These are phyloP conservation scores for Medakamo hakoo DNA, from an alignment of 139 green algal genomes.

Conservation along the genomic window DNA sequence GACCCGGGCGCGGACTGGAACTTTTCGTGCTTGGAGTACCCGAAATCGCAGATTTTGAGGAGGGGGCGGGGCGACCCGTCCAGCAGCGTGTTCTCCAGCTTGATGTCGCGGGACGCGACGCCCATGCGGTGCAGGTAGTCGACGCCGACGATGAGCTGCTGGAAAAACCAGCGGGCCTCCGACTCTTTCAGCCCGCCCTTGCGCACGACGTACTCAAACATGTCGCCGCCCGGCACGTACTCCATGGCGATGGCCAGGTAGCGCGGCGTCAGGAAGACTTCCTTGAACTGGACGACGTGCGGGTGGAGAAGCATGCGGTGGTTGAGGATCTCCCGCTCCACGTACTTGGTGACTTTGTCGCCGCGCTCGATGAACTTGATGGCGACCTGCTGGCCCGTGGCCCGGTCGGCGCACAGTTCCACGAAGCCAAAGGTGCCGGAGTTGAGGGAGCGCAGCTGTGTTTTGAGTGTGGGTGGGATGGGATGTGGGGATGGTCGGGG, in stretches of 20 bases:
- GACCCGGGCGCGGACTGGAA: constrained; percentile 60
- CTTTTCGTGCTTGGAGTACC: constrained; percentile 64
- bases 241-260: constrained; percentile 92
- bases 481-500: background rate
- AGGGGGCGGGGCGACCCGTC: constrained; percentile 60
- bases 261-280: constrained; percentile 72
- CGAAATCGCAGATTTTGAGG: constrained; percentile 97
- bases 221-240: constrained; percentile 77
- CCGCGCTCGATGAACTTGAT: constrained; percentile 70
- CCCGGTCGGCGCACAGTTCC: constrained; percentile 45
- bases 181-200: constrained; percentile 78
- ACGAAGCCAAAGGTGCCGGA: constrained; percentile 82
- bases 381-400: constrained; percentile 51
- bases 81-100: constrained; percentile 96
- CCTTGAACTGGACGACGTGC: constrained; percentile 90
- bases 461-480: no score
- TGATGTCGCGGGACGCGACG: constrained; percentile 81
- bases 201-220: constrained; percentile 89
- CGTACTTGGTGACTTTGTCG: constrained; percentile 90
- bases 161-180: constrained; percentile 96
- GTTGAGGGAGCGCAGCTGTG: constrained; percentile 35
- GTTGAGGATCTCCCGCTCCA: constrained; percentile 94
- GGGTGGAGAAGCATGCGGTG: constrained; percentile 84
- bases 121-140: constrained; percentile 89
- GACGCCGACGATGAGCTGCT: constrained; percentile 90